phyloP scores from a whole-genome alignment of 441 rosid genomes.

The Rhodomyrtus psidioides region DNA sequence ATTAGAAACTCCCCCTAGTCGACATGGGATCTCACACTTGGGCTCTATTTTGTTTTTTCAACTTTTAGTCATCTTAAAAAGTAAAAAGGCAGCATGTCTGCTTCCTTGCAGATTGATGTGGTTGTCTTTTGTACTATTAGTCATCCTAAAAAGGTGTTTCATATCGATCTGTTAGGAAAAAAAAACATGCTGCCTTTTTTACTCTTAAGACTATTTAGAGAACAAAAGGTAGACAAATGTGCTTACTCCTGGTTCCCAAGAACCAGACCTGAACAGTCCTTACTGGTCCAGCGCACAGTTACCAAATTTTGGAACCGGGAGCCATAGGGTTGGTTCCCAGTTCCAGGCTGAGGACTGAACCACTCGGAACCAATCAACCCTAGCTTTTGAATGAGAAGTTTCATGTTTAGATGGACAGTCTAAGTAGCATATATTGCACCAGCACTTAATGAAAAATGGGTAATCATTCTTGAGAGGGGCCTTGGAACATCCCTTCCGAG shows the following conservation, averaged over 20 bases:
- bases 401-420: neutral
- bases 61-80: neutral
- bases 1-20: neutral
- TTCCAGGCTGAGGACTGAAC: neutral
- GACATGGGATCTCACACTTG: neutral
- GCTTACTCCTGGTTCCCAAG: neutral
- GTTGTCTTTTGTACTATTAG: neutral
- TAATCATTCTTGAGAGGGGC: neutral
- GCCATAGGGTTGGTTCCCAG: neutral
- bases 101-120: neutral
- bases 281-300: neutral
- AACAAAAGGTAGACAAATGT: neutral
- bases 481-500: neutral
- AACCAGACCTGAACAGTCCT: neutral
- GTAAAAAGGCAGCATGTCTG: neutral
- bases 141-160: neutral
- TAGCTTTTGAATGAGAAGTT: neutral
- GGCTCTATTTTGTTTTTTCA: neutral
- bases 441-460: neutral
- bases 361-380: neutral
- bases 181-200: neutral
- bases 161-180: neutral
- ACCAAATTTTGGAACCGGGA: neutral
- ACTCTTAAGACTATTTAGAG: neutral
- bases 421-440: neutral